A percentile compares a stretch with the other conserved stretches of the same genome.
Evolutionary conservation across 2,329 filamentous ascomycete genomes (phyloP).

Genomic region (Calonectria naviculata): DNA sequence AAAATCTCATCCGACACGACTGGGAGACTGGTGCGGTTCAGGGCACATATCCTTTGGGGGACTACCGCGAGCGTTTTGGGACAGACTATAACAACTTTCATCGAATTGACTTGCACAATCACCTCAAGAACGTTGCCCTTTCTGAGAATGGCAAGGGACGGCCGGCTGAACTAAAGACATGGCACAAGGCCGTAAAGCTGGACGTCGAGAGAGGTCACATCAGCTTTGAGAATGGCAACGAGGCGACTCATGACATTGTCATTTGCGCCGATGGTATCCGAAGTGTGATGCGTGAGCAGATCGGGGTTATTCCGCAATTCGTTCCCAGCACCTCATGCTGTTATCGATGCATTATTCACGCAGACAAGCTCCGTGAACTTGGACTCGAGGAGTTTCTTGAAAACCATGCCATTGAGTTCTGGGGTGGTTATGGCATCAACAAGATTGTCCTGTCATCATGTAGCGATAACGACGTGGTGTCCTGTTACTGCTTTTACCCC

Average conservation of each 20-base stretch:
- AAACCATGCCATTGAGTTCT: constrained; percentile 70
- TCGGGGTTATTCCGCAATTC: constrained; percentile 66
- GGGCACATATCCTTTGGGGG: constrained; percentile 67
- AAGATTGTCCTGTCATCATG: constrained; percentile 77
- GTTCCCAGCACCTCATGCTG: constrained; percentile 66
- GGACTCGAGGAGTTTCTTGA: constrained; percentile 68
- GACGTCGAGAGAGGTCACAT: constrained; percentile 61
- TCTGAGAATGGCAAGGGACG: constrained; percentile 60
- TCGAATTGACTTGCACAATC: constrained; percentile 70
- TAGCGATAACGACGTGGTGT: constrained; percentile 67
- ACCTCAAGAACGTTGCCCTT: constrained; percentile 68
- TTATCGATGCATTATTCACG: constrained; percentile 68
- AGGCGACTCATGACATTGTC: constrained; percentile 63
- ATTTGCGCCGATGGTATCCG: constrained; percentile 73
- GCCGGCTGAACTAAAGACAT: constrained; percentile 62
- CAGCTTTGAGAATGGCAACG: constrained; percentile 60
- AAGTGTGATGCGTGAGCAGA: constrained; percentile 64
- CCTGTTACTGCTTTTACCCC: constrained; percentile 76
- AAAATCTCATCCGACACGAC: constrained; percentile 71
- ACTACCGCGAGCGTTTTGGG: constrained; percentile 71
- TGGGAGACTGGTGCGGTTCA: constrained; percentile 71
- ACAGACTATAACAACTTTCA: constrained; percentile 74
- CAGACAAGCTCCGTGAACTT: constrained; percentile 62
- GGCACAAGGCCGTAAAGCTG: constrained; percentile 62
- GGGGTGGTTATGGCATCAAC: constrained; percentile 70